phyloP scores from a whole-genome alignment of 2,329 filamentous ascomycete species.

The Emmonsiellopsis sp. region DNA sequence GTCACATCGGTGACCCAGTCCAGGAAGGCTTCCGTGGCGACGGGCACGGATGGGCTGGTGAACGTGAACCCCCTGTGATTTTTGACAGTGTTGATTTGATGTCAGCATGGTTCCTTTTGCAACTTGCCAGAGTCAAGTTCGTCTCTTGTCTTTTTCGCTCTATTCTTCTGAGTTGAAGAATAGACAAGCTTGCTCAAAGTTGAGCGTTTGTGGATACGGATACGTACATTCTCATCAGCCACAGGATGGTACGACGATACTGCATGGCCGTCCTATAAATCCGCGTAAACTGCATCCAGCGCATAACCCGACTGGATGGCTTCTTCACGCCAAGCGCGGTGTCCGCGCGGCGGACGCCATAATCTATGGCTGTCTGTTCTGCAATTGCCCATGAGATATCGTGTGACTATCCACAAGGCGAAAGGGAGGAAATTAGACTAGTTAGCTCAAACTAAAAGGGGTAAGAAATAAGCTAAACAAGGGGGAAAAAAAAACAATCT shows the following conservation, averaged over 20 bases:
- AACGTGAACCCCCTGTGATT: constrained; percentile 10
- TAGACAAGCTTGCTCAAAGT: neutral
- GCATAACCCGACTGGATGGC: constrained; percentile 5
- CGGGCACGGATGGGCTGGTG: constrained; percentile 9
- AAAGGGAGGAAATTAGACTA: neutral
- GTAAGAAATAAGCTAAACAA: neutral
- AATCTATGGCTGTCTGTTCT: constrained; percentile 11
- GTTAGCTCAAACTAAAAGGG: neutral
- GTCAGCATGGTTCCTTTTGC: neutral
- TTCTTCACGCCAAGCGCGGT: constrained; percentile 3
- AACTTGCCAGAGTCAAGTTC: neutral
- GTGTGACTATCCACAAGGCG: constrained; percentile 6
- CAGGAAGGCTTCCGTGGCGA: constrained; percentile 10
- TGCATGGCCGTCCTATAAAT: constrained; percentile 11
- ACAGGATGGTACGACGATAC: constrained; percentile 11
- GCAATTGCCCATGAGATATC: constrained; percentile 10
- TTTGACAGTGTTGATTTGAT: neutral
- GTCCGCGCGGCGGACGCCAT: constrained; percentile 9
- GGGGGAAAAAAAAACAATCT: neutral
- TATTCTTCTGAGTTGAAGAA: neutral
- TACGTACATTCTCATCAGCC: constrained; percentile 11
- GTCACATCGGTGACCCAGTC: constrained; percentile 15
- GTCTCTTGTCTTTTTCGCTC: neutral
- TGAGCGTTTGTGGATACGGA: neutral
- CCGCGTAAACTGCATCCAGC: constrained; percentile 10